These are phyloP conservation scores for Alternaria metachromatica DNA, from an alignment of 2,329 filamentous ascomycete genomes.

Conservation along the genomic window DNA sequence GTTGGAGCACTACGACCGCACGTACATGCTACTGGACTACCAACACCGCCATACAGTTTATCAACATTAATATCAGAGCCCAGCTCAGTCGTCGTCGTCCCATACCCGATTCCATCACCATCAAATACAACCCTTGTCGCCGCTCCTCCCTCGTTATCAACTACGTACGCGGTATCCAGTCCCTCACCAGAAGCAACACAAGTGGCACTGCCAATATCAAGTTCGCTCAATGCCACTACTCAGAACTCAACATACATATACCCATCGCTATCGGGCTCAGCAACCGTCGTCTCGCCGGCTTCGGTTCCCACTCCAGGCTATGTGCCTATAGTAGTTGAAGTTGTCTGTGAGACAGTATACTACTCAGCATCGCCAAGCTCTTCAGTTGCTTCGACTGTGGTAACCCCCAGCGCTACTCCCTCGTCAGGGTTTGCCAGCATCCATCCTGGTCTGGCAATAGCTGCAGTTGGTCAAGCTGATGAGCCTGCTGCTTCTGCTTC, in stretches of 20 bases:
- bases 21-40: slow-evolving; percentile 13
- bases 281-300: neutral
- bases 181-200: neutral
- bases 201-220: neutral
- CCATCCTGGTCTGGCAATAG: neutral
- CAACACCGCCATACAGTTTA: neutral
- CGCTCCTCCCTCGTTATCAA: neutral
- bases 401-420: neutral
- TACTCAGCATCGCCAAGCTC: slow-evolving; percentile 1
- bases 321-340: neutral
- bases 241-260: slow-evolving; percentile 5
- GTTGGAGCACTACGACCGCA: slow-evolving; percentile 19
- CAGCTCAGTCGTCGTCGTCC: neutral
- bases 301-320: slow-evolving; percentile 3
- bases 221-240: neutral
- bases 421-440: neutral
- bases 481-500: neutral
- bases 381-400: neutral
- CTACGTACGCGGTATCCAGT: neutral
- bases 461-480: neutral
- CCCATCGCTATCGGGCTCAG: slow-evolving; percentile 5
- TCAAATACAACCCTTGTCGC: slow-evolving; percentile 1
- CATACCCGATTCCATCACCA: slow-evolving; percentile 1
- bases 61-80: slow-evolving; percentile 6
- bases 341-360: slow-evolving; percentile 3